Percentiles rank a stretch among this genome's conserved stretches.
Conservation (phyloP, 2,329 filamentous ascomycete species). For the Davidsoniella eucalypti region DNA sequence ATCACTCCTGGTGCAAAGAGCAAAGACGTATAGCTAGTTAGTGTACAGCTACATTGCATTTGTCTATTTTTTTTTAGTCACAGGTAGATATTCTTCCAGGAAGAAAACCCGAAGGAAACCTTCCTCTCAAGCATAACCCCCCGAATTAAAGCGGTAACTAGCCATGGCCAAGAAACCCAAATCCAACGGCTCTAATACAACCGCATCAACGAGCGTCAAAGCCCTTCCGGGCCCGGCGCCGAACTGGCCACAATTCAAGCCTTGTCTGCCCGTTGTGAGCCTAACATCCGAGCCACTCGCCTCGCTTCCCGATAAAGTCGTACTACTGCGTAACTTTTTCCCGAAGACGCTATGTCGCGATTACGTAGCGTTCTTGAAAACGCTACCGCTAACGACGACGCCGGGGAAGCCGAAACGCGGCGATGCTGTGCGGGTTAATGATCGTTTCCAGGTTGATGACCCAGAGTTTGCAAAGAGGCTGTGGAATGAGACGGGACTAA, state of each 20-base stretch:
- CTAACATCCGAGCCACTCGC: slow-evolving; percentile 41
- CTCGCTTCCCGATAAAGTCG: slow-evolving; percentile 42
- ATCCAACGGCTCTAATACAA: slow-evolving; percentile 10
- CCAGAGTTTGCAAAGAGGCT: slow-evolving; percentile 53
- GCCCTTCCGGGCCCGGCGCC: slow-evolving; percentile 18
- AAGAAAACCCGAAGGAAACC: too few species aligned
- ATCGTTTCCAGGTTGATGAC: slow-evolving; percentile 74
- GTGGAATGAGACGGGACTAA: slow-evolving; percentile 64
- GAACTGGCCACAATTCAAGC: slow-evolving; percentile 57
- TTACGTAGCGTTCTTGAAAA: slow-evolving; percentile 56
- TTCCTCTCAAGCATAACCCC: too few species aligned
- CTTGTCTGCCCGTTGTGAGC: slow-evolving; percentile 47
- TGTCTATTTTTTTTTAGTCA: too few species aligned
- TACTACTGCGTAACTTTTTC: slow-evolving; percentile 59
- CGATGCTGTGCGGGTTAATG: slow-evolving; percentile 73
- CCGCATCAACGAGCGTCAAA: slow-evolving; percentile 14
- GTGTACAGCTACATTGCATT: too few species aligned
- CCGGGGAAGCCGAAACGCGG: slow-evolving; percentile 63
- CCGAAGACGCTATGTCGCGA: slow-evolving; percentile 57
- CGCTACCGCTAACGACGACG: slow-evolving; percentile 58
- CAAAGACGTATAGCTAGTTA: too few species aligned
- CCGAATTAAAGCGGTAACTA: too few species aligned
- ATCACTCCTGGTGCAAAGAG: too few species aligned
- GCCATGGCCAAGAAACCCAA: slow-evolving; percentile 15
- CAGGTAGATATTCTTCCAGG: too few species aligned